Evolutionary conservation across 805 yeast species (phyloP).

Genomic region (Priceomyces castillae): DNA sequence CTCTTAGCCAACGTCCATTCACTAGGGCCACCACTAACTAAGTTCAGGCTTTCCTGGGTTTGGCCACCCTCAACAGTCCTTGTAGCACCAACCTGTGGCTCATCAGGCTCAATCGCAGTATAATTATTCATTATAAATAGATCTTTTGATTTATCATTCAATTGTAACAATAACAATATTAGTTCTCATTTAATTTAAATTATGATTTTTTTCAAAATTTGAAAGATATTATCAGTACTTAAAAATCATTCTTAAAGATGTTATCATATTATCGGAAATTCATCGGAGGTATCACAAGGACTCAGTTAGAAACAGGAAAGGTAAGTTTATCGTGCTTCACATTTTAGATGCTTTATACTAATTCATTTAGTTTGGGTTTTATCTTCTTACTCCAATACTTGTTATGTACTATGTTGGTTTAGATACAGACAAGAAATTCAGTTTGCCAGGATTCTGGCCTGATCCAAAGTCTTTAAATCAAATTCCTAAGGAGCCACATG

Average conservation of each 20-base stretch:
- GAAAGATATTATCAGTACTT: not conserved
- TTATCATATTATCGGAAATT: slow-evolving; percentile 27
- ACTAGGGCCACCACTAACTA: slow-evolving; percentile 1
- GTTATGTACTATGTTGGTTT: slow-evolving; percentile 93
- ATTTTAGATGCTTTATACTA: slow-evolving; percentile 3
- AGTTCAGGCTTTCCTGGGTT: not conserved
- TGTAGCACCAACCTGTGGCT: slow-evolving; percentile 3
- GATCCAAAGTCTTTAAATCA: slow-evolving; percentile 89
- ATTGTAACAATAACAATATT: not conserved
- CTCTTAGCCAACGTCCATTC: slow-evolving; percentile 28
- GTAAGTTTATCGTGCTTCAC: slow-evolving; percentile 27
- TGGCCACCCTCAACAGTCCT: slow-evolving; percentile 2
- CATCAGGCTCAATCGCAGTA: slow-evolving; percentile 12
- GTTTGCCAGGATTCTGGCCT: slow-evolving; percentile 95
- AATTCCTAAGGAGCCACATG: slow-evolving; percentile 90
- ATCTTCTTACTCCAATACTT: slow-evolving; percentile 80
- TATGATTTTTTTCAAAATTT: not conserved
- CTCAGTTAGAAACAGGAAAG: slow-evolving; percentile 44
- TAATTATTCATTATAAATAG: slow-evolving; percentile 6
- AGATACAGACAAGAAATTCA: slow-evolving; percentile 83
- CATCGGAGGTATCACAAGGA: slow-evolving; percentile 37
- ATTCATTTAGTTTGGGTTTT: slow-evolving; percentile 63
- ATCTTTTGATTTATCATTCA: not conserved
- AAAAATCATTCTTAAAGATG: not conserved
- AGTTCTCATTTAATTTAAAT: slow-evolving; percentile 4